Evolutionary conservation across 2,329 filamentous ascomycete genomes (phyloP).

Genomic region (Scorias spongiosa): DNA sequence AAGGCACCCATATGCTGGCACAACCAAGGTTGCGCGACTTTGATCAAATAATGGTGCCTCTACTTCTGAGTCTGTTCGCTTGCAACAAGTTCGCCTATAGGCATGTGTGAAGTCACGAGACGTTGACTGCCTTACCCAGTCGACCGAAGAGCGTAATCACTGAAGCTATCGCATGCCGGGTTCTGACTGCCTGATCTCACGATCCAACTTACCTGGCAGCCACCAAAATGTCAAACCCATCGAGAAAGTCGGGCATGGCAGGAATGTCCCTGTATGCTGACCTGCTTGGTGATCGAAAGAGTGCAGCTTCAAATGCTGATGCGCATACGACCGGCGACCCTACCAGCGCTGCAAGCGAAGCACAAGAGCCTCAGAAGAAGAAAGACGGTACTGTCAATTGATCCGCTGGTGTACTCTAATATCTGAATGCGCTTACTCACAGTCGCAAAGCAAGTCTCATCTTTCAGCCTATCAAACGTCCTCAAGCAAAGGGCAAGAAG

Average conservation of each 20-base stretch:
- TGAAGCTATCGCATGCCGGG: too few relatives aligned
- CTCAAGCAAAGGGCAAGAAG: slow-evolving; percentile 48
- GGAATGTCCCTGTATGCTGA: slow-evolving; percentile 68
- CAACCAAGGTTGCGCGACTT: too few relatives aligned
- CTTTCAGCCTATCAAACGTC: slow-evolving; percentile 76
- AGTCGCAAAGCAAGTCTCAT: slow-evolving; percentile 47
- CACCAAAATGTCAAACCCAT: not conserved
- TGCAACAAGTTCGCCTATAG: too few relatives aligned
- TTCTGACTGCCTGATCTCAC: too few relatives aligned
- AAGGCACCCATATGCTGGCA: too few relatives aligned
- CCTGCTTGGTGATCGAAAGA: slow-evolving; percentile 47
- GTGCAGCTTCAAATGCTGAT: slow-evolving; percentile 55
- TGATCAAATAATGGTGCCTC: too few relatives aligned
- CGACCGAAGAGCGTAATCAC: too few relatives aligned
- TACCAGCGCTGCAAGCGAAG: slow-evolving; percentile 36
- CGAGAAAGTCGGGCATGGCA: slow-evolving; percentile 20
- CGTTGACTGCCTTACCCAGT: too few relatives aligned
- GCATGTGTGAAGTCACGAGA: too few relatives aligned
- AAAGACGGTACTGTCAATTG: slow-evolving; percentile 43
- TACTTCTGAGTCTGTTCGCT: too few relatives aligned
- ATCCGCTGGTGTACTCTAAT: slow-evolving; percentile 12
- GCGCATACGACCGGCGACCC: slow-evolving; percentile 64
- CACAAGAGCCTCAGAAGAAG: slow-evolving; percentile 38
- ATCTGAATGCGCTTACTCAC: slow-evolving; percentile 32
- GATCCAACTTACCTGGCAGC: not conserved